Evolutionary conservation across 2,329 filamentous ascomycete genomes (phyloP).

Genomic region (Claviceps digitariae): DNA sequence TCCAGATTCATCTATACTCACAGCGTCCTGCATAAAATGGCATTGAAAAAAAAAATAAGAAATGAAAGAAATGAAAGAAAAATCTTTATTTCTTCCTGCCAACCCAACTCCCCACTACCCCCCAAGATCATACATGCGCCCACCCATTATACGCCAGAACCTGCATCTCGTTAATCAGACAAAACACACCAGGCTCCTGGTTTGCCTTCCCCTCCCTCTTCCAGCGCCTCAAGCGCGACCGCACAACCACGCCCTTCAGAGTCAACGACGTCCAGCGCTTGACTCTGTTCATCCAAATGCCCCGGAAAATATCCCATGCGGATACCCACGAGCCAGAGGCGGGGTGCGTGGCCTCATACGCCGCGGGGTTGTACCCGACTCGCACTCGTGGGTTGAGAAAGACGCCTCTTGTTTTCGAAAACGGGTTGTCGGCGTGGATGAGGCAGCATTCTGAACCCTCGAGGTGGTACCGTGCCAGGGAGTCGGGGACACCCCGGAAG

Average conservation of each 20-base stretch:
- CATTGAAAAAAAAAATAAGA: no score
- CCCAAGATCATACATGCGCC: conserved; percentile 33
- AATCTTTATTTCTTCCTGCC: not conserved
- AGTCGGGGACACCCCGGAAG: conserved; percentile 53
- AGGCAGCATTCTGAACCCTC: conserved; percentile 74
- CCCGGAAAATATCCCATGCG: conserved; percentile 32
- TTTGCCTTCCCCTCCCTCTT: conserved; percentile 20
- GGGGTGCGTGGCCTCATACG: conserved; percentile 37
- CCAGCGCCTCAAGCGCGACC: conserved; percentile 25
- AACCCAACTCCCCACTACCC: not conserved
- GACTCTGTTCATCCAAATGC: conserved; percentile 45
- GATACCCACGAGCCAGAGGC: conserved; percentile 30
- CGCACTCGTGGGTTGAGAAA: conserved; percentile 57
- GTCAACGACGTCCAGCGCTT: conserved; percentile 26
- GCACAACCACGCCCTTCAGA: conserved; percentile 21
- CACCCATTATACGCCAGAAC: conserved; percentile 43
- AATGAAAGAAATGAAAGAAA: no score
- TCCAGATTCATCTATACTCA: no score
- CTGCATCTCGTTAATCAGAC: conserved; percentile 49
- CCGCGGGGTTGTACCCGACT: conserved; percentile 46
- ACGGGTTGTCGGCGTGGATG: conserved; percentile 57
- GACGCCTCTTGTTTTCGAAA: conserved; percentile 38
- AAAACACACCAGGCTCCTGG: conserved; percentile 33
- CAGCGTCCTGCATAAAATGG: no score
- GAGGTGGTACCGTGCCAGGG: conserved; percentile 46